phyloP scores from a whole-genome alignment of 176 grass and related monocot species.

The Neostapfia colusana region DNA sequence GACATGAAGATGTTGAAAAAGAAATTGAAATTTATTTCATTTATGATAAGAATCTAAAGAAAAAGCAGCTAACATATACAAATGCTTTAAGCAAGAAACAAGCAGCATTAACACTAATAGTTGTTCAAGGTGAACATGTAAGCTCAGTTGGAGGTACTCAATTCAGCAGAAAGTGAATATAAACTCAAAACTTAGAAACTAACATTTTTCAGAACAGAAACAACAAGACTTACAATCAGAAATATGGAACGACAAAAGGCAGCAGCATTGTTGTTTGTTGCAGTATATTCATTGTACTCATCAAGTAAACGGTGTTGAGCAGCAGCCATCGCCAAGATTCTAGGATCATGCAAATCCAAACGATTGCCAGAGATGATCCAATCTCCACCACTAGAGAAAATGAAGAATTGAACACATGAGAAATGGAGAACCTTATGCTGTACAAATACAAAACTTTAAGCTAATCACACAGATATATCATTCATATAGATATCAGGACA shows the following conservation, averaged over 20 bases:
- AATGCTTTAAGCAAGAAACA: not conserved
- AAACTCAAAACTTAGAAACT: conserved; percentile 1
- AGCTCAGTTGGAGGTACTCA: conserved; percentile 7
- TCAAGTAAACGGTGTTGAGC: conserved; percentile 66
- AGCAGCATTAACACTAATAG: not conserved
- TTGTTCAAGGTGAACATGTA: conserved; percentile 5
- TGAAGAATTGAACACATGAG: not conserved
- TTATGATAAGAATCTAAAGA: conserved; percentile 16
- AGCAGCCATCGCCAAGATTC: conserved; percentile 76
- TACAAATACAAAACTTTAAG: conserved; percentile 4
- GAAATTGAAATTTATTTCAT: conserved; percentile 1
- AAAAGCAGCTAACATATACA: conserved; percentile 1
- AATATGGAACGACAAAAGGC: conserved; percentile 87
- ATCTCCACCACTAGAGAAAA: conserved; percentile 56
- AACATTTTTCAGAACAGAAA: conserved; percentile 9
- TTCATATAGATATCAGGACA: conserved; percentile 24
- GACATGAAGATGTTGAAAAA: not conserved
- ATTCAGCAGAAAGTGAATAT: not conserved
- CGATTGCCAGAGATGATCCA: conserved; percentile 76
- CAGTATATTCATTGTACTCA: conserved; percentile 81
- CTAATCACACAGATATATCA: conserved; percentile 8
- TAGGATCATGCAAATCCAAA: conserved; percentile 72
- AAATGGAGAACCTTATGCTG: conserved; percentile 26
- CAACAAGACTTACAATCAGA: conserved; percentile 65
- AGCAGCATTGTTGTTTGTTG: conserved; percentile 73